Evolutionary conservation across 352 stramenopile genomes (phyloP), one percentile per base, ranked within the genome.

Genomic region (Globisporangium cylindrosporum): DNA sequence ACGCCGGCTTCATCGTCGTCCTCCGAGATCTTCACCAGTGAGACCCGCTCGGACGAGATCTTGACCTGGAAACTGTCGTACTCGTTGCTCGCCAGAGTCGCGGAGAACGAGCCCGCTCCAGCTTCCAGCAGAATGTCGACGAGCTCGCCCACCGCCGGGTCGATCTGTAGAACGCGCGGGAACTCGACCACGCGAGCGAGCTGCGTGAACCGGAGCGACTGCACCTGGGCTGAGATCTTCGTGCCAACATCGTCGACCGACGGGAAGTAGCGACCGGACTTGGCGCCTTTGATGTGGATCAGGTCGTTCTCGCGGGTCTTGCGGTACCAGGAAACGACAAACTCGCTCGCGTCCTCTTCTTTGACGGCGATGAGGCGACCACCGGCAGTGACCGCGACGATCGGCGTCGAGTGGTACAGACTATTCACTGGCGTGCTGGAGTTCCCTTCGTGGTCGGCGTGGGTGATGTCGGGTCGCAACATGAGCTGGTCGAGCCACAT

Each of bases 21-120:
- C 62, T 94, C 87, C 5, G 87, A 91, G 51, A 93, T 81, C 66
- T 94, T 94, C 6, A 89, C 67, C 20, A 94, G 66, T 38, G 66
- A 73, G 18, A 94, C 81, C 0, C 66, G 62, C 6, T 86, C 76
- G 0, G 77, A 60, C 0, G 70, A 73, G 41, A 94, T 94, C 63
- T 91, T 92, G 60, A 94, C 71, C 66, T 94, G 87, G 71, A 94
- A 94, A 43, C 81, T 93, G 55, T 94, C 87, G 56, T 79, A 66
- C 54, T 94, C 87, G 43, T 91, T 91, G 67, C 82, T 93, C 4
- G 83, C 82, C 20, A 94, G 66, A 10, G 87, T 94, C 20, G 87
- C 87, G 1, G 87, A 94, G 62, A 94, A 94, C 10, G 85, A 88
- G 0, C 85, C 87, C 0, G 76, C 80, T 0, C 82, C 82, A 18